Conservation (phyloP, 2,329 filamentous ascomycete genomes). For the Cladosporium sp. region DNA sequence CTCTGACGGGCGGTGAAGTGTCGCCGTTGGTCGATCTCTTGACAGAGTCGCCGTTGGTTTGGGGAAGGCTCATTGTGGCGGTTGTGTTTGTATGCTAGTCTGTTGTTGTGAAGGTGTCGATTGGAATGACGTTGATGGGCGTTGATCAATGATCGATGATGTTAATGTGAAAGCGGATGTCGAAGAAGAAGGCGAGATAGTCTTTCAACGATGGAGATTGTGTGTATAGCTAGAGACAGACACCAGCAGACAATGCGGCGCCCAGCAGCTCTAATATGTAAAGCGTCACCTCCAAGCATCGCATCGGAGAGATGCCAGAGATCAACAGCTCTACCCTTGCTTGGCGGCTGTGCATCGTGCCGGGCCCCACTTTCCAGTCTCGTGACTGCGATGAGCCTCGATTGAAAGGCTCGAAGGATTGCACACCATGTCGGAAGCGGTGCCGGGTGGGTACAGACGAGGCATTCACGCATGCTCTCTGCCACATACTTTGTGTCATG, state of each 20-base stretch:
- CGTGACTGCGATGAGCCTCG: slow-evolving; percentile 16
- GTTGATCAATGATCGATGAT: background rate
- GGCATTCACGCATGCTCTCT: background rate
- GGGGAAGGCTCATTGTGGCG: slow-evolving; percentile 17
- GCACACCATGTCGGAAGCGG: background rate
- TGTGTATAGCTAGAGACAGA: background rate
- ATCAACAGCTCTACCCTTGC: slow-evolving; percentile 8
- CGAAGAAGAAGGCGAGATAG: background rate
- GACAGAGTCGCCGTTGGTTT: slow-evolving; percentile 15
- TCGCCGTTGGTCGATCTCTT: background rate
- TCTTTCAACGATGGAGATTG: background rate
- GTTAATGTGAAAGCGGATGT: background rate
- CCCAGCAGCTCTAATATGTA: slow-evolving; percentile 9
- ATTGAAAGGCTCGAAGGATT: slow-evolving; percentile 6
- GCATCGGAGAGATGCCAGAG: background rate
- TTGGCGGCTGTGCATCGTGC: slow-evolving; percentile 14
- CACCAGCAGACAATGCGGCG: background rate
- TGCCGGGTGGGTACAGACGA: background rate
- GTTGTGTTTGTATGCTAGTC: background rate
- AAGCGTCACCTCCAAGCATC: background rate
- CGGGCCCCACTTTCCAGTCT: slow-evolving; percentile 6
- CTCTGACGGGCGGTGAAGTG: background rate
- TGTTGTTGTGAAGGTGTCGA: slow-evolving; percentile 4
- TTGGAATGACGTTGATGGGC: background rate
- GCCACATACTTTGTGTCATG: background rate